Evolutionary conservation across 305 asterid species (phyloP), one percentile per base, ranked within the genome.

Genomic region (Andrographis paniculata): DNA sequence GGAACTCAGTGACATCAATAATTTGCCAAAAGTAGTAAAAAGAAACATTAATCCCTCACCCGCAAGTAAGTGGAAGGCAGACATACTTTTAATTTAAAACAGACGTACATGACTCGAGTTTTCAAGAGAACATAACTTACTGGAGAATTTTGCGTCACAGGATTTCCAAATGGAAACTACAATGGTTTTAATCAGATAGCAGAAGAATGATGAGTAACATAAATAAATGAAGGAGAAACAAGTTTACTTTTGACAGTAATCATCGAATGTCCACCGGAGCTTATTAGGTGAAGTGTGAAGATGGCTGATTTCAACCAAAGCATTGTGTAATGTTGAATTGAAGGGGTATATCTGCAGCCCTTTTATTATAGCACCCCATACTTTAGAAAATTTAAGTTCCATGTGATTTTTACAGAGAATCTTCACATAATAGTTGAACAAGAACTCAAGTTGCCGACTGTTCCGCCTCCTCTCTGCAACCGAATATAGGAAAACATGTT

Each of bases 291-390:
- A 79, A 45, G 80, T 62, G 70, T 85, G 72, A 43, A 79, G 82
- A 62, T 72, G 56, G 67, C 93, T 71, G 67, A 76, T 74, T 68
- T 73, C 81, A 45, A 82, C 70, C 45, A 89, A 61, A 45, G 81
- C 74, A 51, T 50, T 40, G 65, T 85, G 84, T 19, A 89, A 65
- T 30, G 40, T 53, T 47, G 91, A 72, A 65, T 67, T 89, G 54
- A 59, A 74, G 48, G 98, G 94, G 67, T 89, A 89, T 30, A 85
- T 69, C 59, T 76, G 76, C 71, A 89, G 48, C 62, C 98, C 98
- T 55, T 69, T 80, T 45, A 63, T 69, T 48, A 82, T 66, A 53
- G 68, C 79, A 31, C 74, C 86, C 98, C 86, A 82, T 38, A 77
- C 58, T 64, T 76, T 70, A n/a, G 87, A 63, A 45, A 74, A 35